A percentile compares a stretch with the other conserved stretches of the same genome.
Conservation (phyloP, 305 asterid genomes). For the Fraxinus greggii region DNA sequence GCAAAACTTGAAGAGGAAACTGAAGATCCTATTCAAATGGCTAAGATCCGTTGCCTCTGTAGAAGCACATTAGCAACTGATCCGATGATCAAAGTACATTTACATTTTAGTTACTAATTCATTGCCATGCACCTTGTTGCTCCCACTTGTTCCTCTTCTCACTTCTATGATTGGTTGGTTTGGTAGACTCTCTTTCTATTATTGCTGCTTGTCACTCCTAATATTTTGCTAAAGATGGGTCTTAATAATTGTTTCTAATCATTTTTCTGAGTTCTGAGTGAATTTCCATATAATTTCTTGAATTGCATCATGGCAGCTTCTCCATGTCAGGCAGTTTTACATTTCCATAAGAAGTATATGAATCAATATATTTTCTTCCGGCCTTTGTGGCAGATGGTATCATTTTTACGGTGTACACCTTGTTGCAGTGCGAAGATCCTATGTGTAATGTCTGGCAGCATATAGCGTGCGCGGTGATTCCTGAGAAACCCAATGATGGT, state of each 20-base stretch:
- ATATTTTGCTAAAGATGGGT: background rate
- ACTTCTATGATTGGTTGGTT: background rate
- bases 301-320: conserved; percentile 2
- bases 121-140: background rate
- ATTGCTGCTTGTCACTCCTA: background rate
- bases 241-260: background rate
- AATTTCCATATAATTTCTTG: conserved; percentile 10
- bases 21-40: conserved; percentile 58
- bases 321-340: conserved; percentile 1
- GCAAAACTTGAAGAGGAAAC: conserved; percentile 57
- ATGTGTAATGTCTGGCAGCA: conserved; percentile 93
- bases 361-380: background rate
- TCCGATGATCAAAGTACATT: conserved; percentile 73
- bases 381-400: background rate
- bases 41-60: conserved; percentile 82
- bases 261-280: conserved; percentile 20
- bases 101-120: background rate
- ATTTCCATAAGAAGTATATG: conserved; percentile 7
- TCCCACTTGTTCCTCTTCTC: background rate
- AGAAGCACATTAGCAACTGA: conserved; percentile 72
- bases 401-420: conserved; percentile 26
- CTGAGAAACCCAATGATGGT: conserved; percentile 79
- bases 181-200: background rate
- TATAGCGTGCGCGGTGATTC: conserved; percentile 77
- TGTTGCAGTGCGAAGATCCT: conserved; percentile 89